Evolutionary conservation across 108 stramenopile genomes (phyloP).

Genomic region (Epipyxis sp.): DNA sequence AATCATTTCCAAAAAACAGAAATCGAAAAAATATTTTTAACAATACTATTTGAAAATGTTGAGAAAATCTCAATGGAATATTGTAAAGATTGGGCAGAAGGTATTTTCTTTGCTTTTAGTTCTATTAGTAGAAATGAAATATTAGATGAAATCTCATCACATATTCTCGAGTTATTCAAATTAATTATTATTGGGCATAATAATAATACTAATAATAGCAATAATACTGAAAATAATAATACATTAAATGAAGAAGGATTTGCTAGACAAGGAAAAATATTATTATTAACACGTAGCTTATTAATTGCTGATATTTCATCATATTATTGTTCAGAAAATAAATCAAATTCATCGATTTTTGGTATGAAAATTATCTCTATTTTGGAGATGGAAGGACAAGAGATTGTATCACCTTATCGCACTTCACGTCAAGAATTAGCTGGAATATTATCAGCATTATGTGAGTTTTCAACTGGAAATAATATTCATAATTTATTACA

Average conservation of each 20-base stretch:
- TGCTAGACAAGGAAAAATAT: not conserved
- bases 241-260: not conserved
- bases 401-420: too few species aligned
- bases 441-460: too few species aligned
- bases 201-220: not conserved
- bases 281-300: not conserved
- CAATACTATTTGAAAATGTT: not conserved
- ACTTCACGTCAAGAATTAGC: not conserved
- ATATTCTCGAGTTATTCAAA: not conserved
- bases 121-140: not conserved
- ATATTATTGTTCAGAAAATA: too few species aligned
- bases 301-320: too few species aligned
- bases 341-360: too few species aligned
- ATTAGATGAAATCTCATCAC: not conserved
- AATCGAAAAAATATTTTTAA: not conserved
- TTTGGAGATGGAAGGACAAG: too few species aligned
- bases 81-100: not conserved
- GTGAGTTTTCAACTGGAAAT: too few species aligned
- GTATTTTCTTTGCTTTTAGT: not conserved
- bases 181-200: not conserved
- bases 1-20: too few species aligned
- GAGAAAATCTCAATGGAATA: not conserved
- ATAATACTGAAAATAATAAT: not conserved
- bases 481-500: too few species aligned
- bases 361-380: too few species aligned